Conservation (phyloP, 192 early-diverging fungal genomes). For the Podila epigama region DNA sequence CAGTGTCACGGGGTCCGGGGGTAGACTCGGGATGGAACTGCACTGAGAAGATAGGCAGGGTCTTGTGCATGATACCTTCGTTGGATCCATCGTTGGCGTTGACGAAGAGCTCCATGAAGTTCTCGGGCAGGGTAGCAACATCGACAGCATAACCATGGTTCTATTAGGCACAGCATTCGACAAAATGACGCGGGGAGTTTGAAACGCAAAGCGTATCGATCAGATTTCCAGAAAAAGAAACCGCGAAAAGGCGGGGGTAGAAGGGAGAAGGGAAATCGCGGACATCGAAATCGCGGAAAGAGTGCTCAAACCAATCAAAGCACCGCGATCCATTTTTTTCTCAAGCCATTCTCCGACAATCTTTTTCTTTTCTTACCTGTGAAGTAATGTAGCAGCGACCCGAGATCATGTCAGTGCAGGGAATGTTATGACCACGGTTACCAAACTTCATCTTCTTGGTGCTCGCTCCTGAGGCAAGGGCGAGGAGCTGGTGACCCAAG, state of each 20-base stretch:
- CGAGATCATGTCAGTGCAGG: slow-evolving; percentile 94
- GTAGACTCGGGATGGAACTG: slow-evolving; percentile 99
- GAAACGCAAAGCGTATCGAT: too few species aligned
- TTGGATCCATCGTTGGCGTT: slow-evolving; percentile 99
- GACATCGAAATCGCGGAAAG: too few species aligned
- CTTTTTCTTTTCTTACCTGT: slow-evolving; percentile 54
- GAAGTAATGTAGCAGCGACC: slow-evolving; percentile 98
- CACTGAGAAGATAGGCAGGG: slow-evolving; percentile 94
- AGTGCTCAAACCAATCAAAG: not conserved
- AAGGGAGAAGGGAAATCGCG: too few species aligned
- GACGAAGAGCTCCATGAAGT: slow-evolving; percentile 91
- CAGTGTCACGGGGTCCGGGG: slow-evolving; percentile 96
- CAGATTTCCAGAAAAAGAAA: too few species aligned
- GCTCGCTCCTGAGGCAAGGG: slow-evolving; percentile 90
- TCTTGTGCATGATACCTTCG: slow-evolving; percentile 95
- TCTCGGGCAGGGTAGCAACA: slow-evolving; percentile 70
- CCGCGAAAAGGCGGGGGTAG: too few species aligned
- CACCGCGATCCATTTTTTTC: not conserved
- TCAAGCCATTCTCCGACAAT: not conserved
- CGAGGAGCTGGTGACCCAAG: slow-evolving; percentile 97
- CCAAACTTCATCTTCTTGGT: slow-evolving; percentile 98
- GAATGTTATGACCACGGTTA: slow-evolving; percentile 99
- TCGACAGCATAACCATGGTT: slow-evolving; percentile 99
- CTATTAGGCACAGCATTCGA: slow-evolving; percentile 4
- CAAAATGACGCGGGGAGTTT: not conserved